Percentiles rank a stretch among this genome's conserved stretches.
Conservation (phyloP, 139 green algal genomes). For the Closterium sp. region DNA sequence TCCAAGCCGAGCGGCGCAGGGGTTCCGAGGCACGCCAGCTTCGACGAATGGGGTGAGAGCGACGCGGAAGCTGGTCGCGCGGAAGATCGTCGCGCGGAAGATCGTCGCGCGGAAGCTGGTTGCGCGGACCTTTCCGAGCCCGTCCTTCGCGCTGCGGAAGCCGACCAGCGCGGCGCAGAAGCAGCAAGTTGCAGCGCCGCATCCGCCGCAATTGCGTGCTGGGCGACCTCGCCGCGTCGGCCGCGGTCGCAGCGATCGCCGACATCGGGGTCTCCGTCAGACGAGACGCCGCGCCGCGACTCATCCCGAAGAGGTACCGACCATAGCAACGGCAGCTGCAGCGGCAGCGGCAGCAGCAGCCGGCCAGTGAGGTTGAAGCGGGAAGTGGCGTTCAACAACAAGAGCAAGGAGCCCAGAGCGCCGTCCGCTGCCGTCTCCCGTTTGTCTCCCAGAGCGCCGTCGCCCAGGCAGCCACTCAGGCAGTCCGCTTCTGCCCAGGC, state of each 20-base stretch:
- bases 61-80: background rate
- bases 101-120: background rate
- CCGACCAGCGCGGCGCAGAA: background rate
- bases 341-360: background rate
- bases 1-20: too few species aligned
- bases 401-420: background rate
- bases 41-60: background rate
- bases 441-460: background rate
- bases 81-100: background rate
- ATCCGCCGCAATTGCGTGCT: background rate
- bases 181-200: background rate
- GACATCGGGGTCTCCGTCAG: background rate
- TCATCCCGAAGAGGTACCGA: background rate
- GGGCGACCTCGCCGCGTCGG: too few species aligned
- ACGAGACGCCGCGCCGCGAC: background rate
- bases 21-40: background rate
- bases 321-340: background rate
- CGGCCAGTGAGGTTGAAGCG: background rate
- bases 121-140: background rate
- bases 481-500: background rate
- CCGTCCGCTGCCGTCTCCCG: background rate
- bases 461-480: background rate
- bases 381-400: background rate
- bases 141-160: background rate
- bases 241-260: background rate